Base-by-base conservation (phyloP, 495 filamentous ascomycete species). In the Neurospora sp. region DNA sequence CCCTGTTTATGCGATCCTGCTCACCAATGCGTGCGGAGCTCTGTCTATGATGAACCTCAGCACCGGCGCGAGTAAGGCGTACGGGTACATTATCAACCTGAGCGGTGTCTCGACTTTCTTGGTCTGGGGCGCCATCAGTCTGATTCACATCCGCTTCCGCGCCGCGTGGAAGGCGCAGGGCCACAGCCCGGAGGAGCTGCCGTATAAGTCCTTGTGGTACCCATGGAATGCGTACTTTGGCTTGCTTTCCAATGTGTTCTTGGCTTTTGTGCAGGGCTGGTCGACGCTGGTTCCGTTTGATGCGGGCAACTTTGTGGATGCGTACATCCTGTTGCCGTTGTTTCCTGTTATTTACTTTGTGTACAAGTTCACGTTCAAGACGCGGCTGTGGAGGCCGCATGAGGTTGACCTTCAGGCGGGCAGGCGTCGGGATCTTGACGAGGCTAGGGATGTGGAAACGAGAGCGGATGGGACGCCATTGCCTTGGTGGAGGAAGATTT, bases 141-240 rank as follows among this genome's bases (percentile, higher is more conserved):
- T 92, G 61, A 89, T 87, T 3, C 90, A 92, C 74, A 90, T 93
- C 74, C 88, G 89, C 69, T 91, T 92, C 78, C 86, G 90, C 17
- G 74, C 80, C 7, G 89, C 86, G 1, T 83, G 89, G 75, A 78
- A 81, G 35, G 86, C 77, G 3, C 89, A 92, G 75, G 89, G 88
- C 4, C 83, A 88, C 70, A 78, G 78, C 35, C 76, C 82, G 22
- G 76, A 82, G 1, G 84, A 86, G 42, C 79, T 91, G 4, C 90
- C 90, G 4, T 92, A 86, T 78, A 79, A 84, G 65, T 86, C 89
- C 1, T 70, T 87, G 12, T 84, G 85, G 73, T 91, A 90, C 72
- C 90, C 90, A 1, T 91, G 81, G 73, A 90, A 87, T 8, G 86
- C 89, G 4, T 92, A 89, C 73, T 85, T 89, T 69, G 86, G 87